Conservation (phyloP, 2,329 filamentous ascomycete species). For the Chaetomiaceae sp. region DNA sequence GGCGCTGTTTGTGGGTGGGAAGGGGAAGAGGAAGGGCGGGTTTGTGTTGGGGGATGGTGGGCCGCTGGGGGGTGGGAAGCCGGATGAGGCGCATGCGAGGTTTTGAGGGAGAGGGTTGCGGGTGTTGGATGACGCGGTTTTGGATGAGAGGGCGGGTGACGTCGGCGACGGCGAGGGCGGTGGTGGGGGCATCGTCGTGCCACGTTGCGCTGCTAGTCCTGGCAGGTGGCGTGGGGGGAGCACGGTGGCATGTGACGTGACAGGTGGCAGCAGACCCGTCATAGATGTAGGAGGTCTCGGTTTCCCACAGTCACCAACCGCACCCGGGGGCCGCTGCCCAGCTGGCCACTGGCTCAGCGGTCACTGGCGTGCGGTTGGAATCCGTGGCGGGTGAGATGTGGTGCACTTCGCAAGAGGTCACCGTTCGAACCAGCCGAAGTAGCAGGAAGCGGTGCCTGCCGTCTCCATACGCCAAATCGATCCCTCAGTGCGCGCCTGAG, state of each 20-base stretch:
- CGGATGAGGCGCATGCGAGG: conserved; percentile 10
- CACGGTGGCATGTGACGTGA: background rate
- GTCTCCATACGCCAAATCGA: background rate
- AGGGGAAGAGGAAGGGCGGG: conserved; percentile 35
- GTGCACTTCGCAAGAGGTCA: background rate
- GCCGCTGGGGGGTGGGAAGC: conserved; percentile 3
- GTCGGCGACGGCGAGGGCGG: background rate
- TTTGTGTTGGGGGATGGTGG: conserved; percentile 28
- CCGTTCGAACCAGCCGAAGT: conserved; percentile 2
- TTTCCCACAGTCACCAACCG: background rate
- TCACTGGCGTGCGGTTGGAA: background rate
- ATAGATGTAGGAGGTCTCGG: background rate
- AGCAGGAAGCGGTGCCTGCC: conserved; percentile 8
- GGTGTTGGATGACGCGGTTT: background rate
- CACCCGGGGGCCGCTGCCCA: background rate
- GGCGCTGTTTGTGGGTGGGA: conserved; percentile 53
- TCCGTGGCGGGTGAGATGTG: background rate
- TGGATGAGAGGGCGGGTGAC: background rate
- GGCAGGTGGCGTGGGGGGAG: background rate
- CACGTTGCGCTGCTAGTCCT: too few relatives aligned
- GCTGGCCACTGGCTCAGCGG: background rate
- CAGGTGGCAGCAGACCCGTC: background rate
- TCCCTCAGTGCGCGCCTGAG: too few relatives aligned
- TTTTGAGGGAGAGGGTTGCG: conserved; percentile 11
- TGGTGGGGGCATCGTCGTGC: background rate